Base-by-base conservation (phyloP, 2,329 filamentous ascomycete species). In the Aulographum hederae region DNA sequence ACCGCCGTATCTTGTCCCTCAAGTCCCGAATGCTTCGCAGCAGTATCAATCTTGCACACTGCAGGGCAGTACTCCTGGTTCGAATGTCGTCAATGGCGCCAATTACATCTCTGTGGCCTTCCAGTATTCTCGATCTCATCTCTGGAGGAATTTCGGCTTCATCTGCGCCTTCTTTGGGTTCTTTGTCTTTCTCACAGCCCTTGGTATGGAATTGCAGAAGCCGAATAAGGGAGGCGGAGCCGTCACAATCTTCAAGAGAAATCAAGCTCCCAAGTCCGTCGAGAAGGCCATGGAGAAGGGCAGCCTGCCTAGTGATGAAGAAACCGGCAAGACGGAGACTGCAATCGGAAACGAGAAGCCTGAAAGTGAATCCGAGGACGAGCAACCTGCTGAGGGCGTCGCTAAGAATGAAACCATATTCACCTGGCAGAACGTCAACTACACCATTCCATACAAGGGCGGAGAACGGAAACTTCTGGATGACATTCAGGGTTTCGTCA, bases 381-480 rank as follows among this genome's bases (percentile, higher is more conserved):
- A 53, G 32, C 51, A 44, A 26, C 40, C 43, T 0, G 48, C 60
- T 27, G 51, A 61, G 20, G 59, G 60, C 2, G 63, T 77, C 11
- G 67, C 67, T 2, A 69, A 67, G 43, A 75, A 75, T 37, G 69
- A 76, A 31, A 50, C 53, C 3, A 49, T 58, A 25, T 57, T 92
- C 37, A 92, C 84, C 0, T 93, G 82, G 78, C 78, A 86, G 48
- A 63, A 78, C 39, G 70, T 94, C 37, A 80, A 75, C 46, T 93
- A 93, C 48, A 77, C 69, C 0, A 76, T 84, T 36, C 54, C 58
- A 8, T 60, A 57, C 18, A 46, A 58, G 15, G 50, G 51, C 23
- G 53, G 54, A 3, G 54, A 60, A 28, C 46, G 58, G 11, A 48
- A 47, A 3, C 48, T 77, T 4, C 50, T 78, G 8, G 60, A 71